Evolutionary conservation across 2,329 filamentous ascomycete genomes (phyloP).

Genomic region (Curvularia eragrostidis): DNA sequence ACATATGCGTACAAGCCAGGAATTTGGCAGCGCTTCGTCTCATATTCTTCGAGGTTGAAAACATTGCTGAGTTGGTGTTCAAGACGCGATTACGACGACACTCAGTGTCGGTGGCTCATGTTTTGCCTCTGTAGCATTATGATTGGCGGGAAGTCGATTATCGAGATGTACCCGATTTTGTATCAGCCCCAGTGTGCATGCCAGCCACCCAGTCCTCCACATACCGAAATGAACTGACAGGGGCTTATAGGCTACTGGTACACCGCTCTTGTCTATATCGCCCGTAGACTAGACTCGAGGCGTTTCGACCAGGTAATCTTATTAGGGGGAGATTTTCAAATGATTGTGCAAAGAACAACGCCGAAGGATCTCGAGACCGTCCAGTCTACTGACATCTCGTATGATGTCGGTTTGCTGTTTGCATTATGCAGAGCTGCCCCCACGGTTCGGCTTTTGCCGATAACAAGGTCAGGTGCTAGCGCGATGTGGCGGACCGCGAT

Average conservation of each 20-base stretch:
- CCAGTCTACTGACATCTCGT: neutral
- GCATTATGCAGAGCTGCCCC: neutral
- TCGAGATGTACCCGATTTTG: neutral
- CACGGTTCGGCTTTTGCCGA: neutral
- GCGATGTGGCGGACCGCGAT: slow-evolving; percentile 18
- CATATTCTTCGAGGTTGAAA: neutral
- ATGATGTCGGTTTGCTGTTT: neutral
- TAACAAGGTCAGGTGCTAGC: slow-evolving; percentile 32
- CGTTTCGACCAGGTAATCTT: neutral
- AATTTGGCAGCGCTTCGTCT: neutral
- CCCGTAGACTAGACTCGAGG: neutral
- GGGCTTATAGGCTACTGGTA: too few relatives aligned
- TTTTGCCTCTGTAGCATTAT: neutral
- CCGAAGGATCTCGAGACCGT: neutral
- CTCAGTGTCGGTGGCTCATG: neutral
- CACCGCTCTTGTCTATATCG: too few relatives aligned
- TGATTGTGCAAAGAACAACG: neutral
- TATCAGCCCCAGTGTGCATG: neutral
- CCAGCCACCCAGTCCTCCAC: neutral
- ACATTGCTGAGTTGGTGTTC: neutral
- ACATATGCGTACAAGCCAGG: neutral
- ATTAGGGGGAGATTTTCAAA: neutral
- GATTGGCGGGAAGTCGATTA: neutral
- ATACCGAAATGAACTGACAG: too few relatives aligned
- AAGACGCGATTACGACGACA: neutral